phyloP scores from a whole-genome alignment of 768 basidiomycete genomes.

The Hygrocybe coccinea region DNA sequence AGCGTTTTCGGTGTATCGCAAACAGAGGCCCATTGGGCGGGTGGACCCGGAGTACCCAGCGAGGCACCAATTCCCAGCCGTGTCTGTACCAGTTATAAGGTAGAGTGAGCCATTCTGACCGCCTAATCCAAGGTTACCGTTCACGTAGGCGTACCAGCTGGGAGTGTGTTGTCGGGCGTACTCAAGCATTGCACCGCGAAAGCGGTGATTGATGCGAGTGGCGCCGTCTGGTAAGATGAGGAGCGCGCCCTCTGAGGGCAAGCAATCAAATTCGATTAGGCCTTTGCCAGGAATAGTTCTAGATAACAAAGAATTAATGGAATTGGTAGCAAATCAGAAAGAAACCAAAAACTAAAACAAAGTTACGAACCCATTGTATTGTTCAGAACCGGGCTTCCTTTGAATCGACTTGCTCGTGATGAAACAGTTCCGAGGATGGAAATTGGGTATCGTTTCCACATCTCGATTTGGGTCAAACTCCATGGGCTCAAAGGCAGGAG shows the following conservation, averaged over 20 bases:
- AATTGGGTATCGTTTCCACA: neutral
- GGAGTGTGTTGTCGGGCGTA: neutral
- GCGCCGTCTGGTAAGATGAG: neutral
- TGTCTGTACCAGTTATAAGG: too few relatives aligned
- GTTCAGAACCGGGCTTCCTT: neutral
- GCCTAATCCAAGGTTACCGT: neutral
- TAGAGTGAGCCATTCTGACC: neutral
- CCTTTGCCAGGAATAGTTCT: too few relatives aligned
- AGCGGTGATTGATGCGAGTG: neutral
- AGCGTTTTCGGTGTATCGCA: too few relatives aligned
- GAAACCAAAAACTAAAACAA: neutral
- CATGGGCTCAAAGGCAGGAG: conserved; percentile 16
- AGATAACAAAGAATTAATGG: too few relatives aligned
- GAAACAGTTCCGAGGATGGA: neutral
- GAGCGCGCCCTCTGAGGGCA: neutral
- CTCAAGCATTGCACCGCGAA: neutral
- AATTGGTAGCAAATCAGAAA: too few relatives aligned
- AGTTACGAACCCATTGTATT: neutral
- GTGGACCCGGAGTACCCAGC: too few relatives aligned
- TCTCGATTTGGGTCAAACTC: neutral
- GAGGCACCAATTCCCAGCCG: too few relatives aligned
- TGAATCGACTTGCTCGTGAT: neutral
- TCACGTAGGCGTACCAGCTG: neutral
- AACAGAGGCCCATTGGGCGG: too few relatives aligned
- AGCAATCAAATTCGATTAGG: conserved; percentile 10